phyloP scores from a whole-genome alignment of 2,329 filamentous ascomycete genomes.

The Cercospora canescens region DNA sequence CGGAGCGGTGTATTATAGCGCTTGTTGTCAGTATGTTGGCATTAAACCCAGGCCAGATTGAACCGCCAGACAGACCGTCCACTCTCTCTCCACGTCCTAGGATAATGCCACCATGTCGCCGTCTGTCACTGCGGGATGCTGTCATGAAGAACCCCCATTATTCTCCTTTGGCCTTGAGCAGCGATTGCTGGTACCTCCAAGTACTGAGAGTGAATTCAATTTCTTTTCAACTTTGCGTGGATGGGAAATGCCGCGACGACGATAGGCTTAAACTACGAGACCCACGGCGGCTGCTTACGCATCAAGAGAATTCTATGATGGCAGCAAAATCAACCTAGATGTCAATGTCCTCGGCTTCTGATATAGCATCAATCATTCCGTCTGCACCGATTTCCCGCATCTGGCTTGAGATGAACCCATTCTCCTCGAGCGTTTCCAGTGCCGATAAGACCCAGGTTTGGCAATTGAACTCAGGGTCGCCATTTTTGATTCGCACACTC shows the following conservation, averaged over 20 bases:
- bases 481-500: slow-evolving; percentile 11
- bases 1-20: too few species aligned
- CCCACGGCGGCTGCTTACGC: slow-evolving; percentile 8
- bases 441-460: slow-evolving; percentile 16
- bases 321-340: slow-evolving; percentile 1
- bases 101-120: slow-evolving; percentile 24
- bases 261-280: slow-evolving; percentile 12
- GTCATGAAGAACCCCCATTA: too few species aligned
- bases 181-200: slow-evolving; percentile 26
- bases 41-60: too few species aligned
- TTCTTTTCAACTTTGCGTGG: slow-evolving; percentile 22
- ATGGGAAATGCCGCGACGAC: slow-evolving; percentile 18
- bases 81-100: slow-evolving; percentile 1
- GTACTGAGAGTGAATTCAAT: slow-evolving; percentile 27
- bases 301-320: background rate
- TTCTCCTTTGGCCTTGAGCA: slow-evolving; percentile 30
- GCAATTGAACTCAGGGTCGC: slow-evolving; percentile 17
- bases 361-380: slow-evolving; percentile 16
- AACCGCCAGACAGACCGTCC: too few species aligned
- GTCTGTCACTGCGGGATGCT: slow-evolving; percentile 22
- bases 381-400: slow-evolving; percentile 14
- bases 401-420: background rate
- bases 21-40: too few species aligned
- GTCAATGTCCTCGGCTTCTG: slow-evolving; percentile 3
- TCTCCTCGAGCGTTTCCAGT: slow-evolving; percentile 8